These are phyloP conservation scores for Lentinula sp. DNA, from an alignment of 768 basidiomycete genomes.

Conservation along the genomic window DNA sequence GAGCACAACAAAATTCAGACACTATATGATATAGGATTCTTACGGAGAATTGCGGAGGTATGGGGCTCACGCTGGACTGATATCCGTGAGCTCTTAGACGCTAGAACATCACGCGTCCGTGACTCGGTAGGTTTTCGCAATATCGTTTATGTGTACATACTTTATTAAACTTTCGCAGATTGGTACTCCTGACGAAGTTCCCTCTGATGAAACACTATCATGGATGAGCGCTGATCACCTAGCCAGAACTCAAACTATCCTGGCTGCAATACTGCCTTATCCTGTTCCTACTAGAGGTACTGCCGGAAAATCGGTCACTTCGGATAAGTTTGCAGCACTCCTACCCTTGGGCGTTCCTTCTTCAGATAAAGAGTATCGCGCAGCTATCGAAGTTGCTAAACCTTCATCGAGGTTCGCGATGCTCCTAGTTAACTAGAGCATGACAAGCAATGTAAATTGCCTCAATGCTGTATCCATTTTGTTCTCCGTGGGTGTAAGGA, in stretches of 20 bases:
- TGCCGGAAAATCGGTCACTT: constrained; percentile 11
- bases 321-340: constrained; percentile 36
- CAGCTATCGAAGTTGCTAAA: constrained; percentile 61
- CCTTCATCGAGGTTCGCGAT: constrained; percentile 73
- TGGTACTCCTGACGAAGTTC: not conserved
- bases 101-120: constrained; percentile 18
- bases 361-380: constrained; percentile 47
- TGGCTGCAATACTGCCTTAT: constrained; percentile 51
- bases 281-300: not conserved
- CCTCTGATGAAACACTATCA: constrained; percentile 16
- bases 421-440: constrained; percentile 51
- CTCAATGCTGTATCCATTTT: not conserved
- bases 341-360: constrained; percentile 48
- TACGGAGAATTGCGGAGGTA: constrained; percentile 34
- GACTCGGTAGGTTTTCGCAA: constrained; percentile 19
- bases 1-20: constrained; percentile 23
- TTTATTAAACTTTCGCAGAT: not conserved
- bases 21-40: constrained; percentile 42
- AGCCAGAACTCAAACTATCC: constrained; percentile 52
- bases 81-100: constrained; percentile 18
- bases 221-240: constrained; percentile 37
- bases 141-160: not conserved
- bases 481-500: not conserved
- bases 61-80: constrained; percentile 26
- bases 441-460: not conserved